Conservation (phyloP, 1,284 basidiomycete species). For the Fomitopsis schrenkii region DNA sequence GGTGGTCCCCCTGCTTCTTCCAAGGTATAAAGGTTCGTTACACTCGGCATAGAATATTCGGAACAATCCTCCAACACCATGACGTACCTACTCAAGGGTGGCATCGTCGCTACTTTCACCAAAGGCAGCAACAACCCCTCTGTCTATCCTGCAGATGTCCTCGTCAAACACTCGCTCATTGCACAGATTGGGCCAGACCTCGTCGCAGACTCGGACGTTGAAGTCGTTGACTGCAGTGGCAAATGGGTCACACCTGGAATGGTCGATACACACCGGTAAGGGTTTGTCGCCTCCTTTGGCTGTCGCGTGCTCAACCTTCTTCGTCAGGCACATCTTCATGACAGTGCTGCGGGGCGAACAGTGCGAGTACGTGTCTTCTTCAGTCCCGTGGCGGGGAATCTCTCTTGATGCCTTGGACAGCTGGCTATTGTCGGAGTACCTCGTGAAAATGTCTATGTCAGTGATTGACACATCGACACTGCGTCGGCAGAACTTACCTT, state of each 20-base stretch:
- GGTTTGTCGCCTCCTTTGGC: too few relatives aligned
- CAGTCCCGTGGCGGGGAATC: neutral
- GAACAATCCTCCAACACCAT: neutral
- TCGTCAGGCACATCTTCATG: slow-evolving; percentile 28
- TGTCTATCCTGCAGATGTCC: slow-evolving; percentile 26
- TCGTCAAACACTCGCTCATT: slow-evolving; percentile 24
- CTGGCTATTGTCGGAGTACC: slow-evolving; percentile 28
- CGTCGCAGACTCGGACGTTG: slow-evolving; percentile 13
- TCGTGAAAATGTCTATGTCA: slow-evolving; percentile 27
- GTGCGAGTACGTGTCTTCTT: slow-evolving; percentile 22
- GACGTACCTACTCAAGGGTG: slow-evolving; percentile 25
- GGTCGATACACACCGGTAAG: slow-evolving; percentile 29
- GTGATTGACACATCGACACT: neutral
- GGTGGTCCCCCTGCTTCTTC: neutral
- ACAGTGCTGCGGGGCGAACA: slow-evolving; percentile 25
- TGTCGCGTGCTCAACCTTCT: neutral
- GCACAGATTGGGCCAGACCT: slow-evolving; percentile 21
- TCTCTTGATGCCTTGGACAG: slow-evolving; percentile 7
- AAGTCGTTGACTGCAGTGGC: slow-evolving; percentile 25
- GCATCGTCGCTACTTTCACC: slow-evolving; percentile 24
- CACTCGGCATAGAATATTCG: neutral
- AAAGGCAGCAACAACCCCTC: slow-evolving; percentile 16
- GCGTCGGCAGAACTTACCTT: neutral
- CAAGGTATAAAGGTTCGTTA: neutral
- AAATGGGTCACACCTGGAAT: slow-evolving; percentile 31